phyloP scores from a whole-genome alignment of 2,329 filamentous ascomycete species.

The Verticillium dahliae region DNA sequence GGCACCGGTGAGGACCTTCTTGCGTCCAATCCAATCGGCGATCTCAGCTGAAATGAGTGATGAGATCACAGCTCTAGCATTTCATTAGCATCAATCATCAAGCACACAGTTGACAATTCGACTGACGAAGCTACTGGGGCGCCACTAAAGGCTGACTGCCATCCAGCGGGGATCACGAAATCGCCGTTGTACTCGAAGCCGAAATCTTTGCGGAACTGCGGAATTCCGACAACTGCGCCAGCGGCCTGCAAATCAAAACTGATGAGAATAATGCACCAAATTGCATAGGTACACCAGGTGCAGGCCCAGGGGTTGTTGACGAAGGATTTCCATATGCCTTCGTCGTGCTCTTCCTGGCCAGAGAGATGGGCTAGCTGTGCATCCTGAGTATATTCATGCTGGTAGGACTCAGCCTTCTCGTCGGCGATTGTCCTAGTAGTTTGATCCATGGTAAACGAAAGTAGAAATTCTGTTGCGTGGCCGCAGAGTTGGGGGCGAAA shows the following conservation, averaged over 20 bases:
- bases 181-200: slow-evolving; percentile 24
- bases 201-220: slow-evolving; percentile 37
- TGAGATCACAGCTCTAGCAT: not conserved
- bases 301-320: slow-evolving; percentile 17
- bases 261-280: slow-evolving; percentile 30
- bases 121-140: slow-evolving; percentile 30
- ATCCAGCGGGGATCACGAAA: slow-evolving; percentile 32
- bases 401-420: not conserved
- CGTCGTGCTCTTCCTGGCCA: slow-evolving; percentile 19
- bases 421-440: not conserved
- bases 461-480: not conserved
- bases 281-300: slow-evolving; percentile 29
- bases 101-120: too few species aligned
- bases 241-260: slow-evolving; percentile 34
- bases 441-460: not conserved
- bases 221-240: slow-evolving; percentile 34
- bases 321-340: slow-evolving; percentile 14
- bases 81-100: not conserved
- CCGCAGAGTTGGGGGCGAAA: too few species aligned
- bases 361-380: slow-evolving; percentile 9
- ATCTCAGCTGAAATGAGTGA: not conserved
- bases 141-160: slow-evolving; percentile 37
- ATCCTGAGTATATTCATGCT: not conserved
- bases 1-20: slow-evolving; percentile 19
- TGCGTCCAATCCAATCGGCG: not conserved